A percentile compares a stretch with the other conserved stretches of the same genome.
Evolutionary conservation across 1,284 basidiomycete genomes (phyloP).

Genomic region (Trametes sp.): DNA sequence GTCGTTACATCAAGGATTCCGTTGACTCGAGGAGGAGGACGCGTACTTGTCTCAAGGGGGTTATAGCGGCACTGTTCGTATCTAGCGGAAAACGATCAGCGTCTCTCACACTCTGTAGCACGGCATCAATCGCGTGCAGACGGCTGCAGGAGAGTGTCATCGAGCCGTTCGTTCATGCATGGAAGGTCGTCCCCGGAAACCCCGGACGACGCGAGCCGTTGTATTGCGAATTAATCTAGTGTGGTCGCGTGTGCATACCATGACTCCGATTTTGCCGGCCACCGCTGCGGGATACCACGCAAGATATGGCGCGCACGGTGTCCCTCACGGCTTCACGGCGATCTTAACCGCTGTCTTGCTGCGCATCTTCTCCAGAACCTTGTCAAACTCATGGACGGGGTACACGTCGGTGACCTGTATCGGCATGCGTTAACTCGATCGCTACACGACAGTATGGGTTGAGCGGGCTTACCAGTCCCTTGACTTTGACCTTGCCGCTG

Average conservation of each 20-base stretch:
- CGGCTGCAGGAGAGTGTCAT: background rate
- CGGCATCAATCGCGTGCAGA: background rate
- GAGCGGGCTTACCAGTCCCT: conserved; percentile 71
- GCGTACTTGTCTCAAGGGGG: too few species aligned
- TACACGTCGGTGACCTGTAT: conserved; percentile 75
- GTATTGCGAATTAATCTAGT: background rate
- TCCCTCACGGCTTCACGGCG: conserved; percentile 61
- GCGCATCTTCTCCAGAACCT: conserved; percentile 86
- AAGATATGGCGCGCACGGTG: too few species aligned
- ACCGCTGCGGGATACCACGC: too few species aligned
- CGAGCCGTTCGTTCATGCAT: background rate
- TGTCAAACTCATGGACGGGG: conserved; percentile 80
- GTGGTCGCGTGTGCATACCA: background rate
- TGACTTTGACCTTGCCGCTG: conserved; percentile 81
- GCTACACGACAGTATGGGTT: background rate
- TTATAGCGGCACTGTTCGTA: too few species aligned
- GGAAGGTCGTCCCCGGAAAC: background rate
- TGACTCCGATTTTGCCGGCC: background rate
- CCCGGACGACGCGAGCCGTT: background rate
- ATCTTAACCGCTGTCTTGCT: conserved; percentile 75
- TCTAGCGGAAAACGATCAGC: too few species aligned
- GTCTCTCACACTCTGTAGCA: background rate
- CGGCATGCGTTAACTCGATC: background rate
- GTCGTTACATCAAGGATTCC: too few species aligned
- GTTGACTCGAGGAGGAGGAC: too few species aligned